Evolutionary conservation across 2,329 filamentous ascomycete genomes (phyloP).

Genomic region (Paramyrothecium sp.): DNA sequence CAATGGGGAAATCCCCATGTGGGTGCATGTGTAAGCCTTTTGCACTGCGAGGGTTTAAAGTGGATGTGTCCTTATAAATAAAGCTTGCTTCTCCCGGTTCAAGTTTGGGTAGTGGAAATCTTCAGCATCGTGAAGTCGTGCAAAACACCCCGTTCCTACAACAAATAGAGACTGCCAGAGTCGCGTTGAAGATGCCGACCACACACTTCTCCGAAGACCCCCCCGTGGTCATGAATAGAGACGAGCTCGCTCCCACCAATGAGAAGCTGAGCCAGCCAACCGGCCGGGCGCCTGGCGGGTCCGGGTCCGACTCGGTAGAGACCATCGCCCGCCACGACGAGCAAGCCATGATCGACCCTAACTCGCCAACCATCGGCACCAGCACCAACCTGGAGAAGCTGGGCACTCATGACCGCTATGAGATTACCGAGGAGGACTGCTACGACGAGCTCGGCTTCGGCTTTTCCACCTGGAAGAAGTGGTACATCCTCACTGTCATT

Average conservation of each 20-base stretch:
- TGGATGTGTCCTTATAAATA: no score
- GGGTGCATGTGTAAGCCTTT: not conserved
- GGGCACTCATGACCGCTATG: slow-evolving; percentile 38
- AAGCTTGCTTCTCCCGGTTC: not conserved
- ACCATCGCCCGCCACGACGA: not conserved
- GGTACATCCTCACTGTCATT: slow-evolving; percentile 70
- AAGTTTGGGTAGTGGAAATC: not conserved
- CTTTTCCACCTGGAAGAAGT: slow-evolving; percentile 64
- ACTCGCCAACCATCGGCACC: slow-evolving; percentile 5
- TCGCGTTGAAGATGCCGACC: slow-evolving; percentile 20
- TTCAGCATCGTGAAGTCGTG: slow-evolving; percentile 4
- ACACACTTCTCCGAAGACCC: slow-evolving; percentile 34
- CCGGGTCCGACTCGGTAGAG: not conserved
- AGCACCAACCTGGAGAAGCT: slow-evolving; percentile 29
- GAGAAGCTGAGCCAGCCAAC: slow-evolving; percentile 30
- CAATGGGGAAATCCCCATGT: not conserved
- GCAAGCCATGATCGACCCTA: slow-evolving; percentile 1
- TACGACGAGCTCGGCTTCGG: slow-evolving; percentile 64
- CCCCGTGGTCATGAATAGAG: slow-evolving; percentile 33
- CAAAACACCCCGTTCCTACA: not conserved
- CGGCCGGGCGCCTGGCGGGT: not conserved
- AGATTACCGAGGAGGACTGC: slow-evolving; percentile 57
- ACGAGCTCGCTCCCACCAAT: slow-evolving; percentile 33
- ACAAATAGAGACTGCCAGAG: not conserved
- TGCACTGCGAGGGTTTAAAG: no score